Percentiles rank a stretch among this genome's conserved stretches.
These are phyloP conservation scores for Holtermannia corniformis DNA, from an alignment of 768 basidiomycete species.

Conservation along the genomic window DNA sequence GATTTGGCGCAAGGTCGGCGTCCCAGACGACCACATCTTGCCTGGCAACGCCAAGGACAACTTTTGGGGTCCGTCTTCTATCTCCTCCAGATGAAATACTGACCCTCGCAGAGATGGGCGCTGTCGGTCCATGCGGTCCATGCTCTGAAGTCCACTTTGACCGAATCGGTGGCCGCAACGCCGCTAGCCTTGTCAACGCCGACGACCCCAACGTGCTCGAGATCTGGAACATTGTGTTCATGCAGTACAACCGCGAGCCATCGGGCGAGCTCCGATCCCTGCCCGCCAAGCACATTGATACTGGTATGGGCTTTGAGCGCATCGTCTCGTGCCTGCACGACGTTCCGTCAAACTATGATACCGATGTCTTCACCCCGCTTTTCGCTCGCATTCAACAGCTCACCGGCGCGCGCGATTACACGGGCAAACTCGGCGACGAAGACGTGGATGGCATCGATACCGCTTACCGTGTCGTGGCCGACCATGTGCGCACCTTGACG, in stretches of 20 bases:
- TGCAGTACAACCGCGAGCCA: constrained; percentile 93
- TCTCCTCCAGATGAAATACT: neutral
- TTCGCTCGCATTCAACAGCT: constrained; percentile 78
- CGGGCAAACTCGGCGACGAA: constrained; percentile 88
- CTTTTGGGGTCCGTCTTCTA: constrained; percentile 79
- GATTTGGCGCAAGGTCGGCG: constrained; percentile 79
- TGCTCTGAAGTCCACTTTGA: constrained; percentile 98
- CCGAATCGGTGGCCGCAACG: constrained; percentile 94
- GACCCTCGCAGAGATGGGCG: constrained; percentile 74
- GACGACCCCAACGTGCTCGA: constrained; percentile 89
- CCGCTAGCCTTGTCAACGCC: constrained; percentile 80
- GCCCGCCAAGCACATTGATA: constrained; percentile 92
- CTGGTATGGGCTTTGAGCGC: constrained; percentile 98
- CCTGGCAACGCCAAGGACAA: constrained; percentile 95
- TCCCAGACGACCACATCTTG: constrained; percentile 78
- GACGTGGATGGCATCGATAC: constrained; percentile 92
- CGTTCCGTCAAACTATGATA: constrained; percentile 92
- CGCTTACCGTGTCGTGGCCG: constrained; percentile 92
- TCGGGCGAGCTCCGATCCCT: constrained; percentile 69
- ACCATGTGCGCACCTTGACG: constrained; percentile 87
- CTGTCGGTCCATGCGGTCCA: constrained; percentile 94
- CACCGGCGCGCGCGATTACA: constrained; percentile 76
- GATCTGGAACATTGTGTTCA: constrained; percentile 99
- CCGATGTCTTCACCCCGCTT: constrained; percentile 85
- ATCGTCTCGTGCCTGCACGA: constrained; percentile 89